These are phyloP conservation scores for Chalciporus pseudorubinellus DNA, from an alignment of 768 basidiomycete species.

Conservation along the genomic window DNA sequence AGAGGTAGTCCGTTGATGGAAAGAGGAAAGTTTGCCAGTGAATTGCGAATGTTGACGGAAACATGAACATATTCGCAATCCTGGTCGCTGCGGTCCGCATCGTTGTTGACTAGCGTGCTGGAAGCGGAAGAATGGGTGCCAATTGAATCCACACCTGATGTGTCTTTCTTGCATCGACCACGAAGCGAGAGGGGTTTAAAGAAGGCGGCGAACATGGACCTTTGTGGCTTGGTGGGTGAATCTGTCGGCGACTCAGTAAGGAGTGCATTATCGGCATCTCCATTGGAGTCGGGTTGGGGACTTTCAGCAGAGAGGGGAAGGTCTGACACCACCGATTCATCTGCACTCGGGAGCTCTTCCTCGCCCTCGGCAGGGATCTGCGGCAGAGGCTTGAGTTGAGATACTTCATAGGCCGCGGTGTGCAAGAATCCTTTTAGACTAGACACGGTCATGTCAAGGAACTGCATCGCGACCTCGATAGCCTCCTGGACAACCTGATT, in stretches of 20 bases:
- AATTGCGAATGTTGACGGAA: constrained; percentile 24
- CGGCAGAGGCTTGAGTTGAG: constrained; percentile 28
- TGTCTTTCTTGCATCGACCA: constrained; percentile 2
- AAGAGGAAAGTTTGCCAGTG: constrained; percentile 30
- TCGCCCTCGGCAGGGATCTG: constrained; percentile 14
- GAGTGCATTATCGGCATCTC: background rate
- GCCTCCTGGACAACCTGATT: constrained; percentile 5
- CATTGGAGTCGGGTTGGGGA: background rate
- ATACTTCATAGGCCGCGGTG: constrained; percentile 28
- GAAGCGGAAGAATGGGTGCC: constrained; percentile 11
- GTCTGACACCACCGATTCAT: constrained; percentile 1
- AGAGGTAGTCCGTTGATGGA: constrained; percentile 25
- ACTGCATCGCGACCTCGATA: constrained; percentile 21
- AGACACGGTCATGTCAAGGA: constrained; percentile 32
- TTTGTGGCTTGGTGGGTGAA: background rate
- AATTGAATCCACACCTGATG: constrained; percentile 4
- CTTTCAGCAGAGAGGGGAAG: constrained; percentile 3
- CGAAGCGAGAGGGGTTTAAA: constrained; percentile 16
- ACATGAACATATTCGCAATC: constrained; percentile 22
- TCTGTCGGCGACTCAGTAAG: constrained; percentile 1
- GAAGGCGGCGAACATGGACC: constrained; percentile 15
- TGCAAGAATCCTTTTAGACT: constrained; percentile 33
- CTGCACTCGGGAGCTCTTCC: background rate
- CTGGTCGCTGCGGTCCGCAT: constrained; percentile 8
- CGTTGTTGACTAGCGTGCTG: constrained; percentile 20